A percentile compares a stretch with the other conserved stretches of the same genome.
These are phyloP conservation scores for Coffea eugenioides DNA, from an alignment of 257 asterid genomes.

Conservation along the genomic window DNA sequence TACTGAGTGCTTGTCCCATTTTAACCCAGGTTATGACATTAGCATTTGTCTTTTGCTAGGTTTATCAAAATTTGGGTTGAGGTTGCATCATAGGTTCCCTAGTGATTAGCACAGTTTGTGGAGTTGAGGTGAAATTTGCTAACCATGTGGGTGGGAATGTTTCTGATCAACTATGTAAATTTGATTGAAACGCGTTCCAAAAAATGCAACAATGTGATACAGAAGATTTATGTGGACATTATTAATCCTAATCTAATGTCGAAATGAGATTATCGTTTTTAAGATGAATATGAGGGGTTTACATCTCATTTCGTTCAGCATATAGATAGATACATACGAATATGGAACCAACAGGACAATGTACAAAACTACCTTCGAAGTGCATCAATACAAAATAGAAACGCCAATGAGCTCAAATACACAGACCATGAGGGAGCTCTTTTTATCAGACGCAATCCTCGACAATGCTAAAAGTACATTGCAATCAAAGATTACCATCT, in stretches of 20 bases:
- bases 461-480: slow-evolving; percentile 8
- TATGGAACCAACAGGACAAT: neutral
- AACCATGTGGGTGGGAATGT: neutral
- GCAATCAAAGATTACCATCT: slow-evolving; percentile 6
- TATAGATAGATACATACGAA: neutral
- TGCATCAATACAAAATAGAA: neutral
- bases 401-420: neutral
- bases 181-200: neutral
- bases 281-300: neutral
- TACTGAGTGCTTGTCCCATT: neutral
- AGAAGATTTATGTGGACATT: no score
- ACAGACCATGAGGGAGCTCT: neutral
- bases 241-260: no score
- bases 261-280: neutral
- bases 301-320: neutral
- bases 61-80: neutral
- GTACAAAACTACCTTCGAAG: neutral
- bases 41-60: neutral
- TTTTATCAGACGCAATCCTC: neutral
- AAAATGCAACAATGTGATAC: neutral
- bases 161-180: neutral
- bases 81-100: neutral
- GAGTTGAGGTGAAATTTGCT: neutral
- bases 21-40: neutral
- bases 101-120: neutral